A percentile compares a stretch with the other conserved stretches of the same genome.
Conservation (phyloP, 306 rosid species). For the Luffa aegyptiaca region DNA sequence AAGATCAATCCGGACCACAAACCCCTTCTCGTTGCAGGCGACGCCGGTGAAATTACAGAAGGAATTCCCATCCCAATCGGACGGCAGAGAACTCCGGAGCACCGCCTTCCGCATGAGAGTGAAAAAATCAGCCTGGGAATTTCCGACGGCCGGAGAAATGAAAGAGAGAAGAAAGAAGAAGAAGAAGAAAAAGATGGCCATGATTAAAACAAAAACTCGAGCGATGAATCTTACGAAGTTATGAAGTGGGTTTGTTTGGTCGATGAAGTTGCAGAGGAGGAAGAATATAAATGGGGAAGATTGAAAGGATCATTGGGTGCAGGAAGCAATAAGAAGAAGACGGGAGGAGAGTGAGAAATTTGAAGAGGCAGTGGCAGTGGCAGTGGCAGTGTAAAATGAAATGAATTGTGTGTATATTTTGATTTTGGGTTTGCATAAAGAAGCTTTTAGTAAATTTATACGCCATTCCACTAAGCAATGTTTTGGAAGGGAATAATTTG, state of each 20-base stretch:
- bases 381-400: neutral
- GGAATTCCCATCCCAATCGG: slow-evolving; percentile 12
- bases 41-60: slow-evolving; percentile 63
- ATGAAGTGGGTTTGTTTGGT: slow-evolving; percentile 1
- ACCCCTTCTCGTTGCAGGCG: slow-evolving; percentile 37
- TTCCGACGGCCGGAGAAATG: slow-evolving; percentile 15
- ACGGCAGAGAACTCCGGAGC: slow-evolving; percentile 21
- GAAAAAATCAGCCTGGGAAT: slow-evolving; percentile 38
- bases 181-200: slow-evolving; percentile 3
- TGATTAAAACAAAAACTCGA: neutral
- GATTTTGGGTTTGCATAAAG: slow-evolving; percentile 42
- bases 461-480: slow-evolving; percentile 47
- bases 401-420: neutral
- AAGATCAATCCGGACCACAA: slow-evolving; percentile 40
- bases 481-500: neutral
- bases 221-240: neutral
- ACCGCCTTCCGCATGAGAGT: slow-evolving; percentile 35
- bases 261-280: slow-evolving; percentile 19
- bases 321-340: slow-evolving; percentile 6
- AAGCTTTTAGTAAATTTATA: slow-evolving; percentile 41
- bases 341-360: neutral
- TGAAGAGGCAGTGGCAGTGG: neutral
- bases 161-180: slow-evolving; percentile 7
- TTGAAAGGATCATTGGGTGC: slow-evolving; percentile 33
- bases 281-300: slow-evolving; percentile 48